A percentile compares a stretch with the other conserved stretches of the same genome.
phyloP scores from a whole-genome alignment of 2,329 filamentous ascomycete genomes.

The Calonectria hawksworthii region DNA sequence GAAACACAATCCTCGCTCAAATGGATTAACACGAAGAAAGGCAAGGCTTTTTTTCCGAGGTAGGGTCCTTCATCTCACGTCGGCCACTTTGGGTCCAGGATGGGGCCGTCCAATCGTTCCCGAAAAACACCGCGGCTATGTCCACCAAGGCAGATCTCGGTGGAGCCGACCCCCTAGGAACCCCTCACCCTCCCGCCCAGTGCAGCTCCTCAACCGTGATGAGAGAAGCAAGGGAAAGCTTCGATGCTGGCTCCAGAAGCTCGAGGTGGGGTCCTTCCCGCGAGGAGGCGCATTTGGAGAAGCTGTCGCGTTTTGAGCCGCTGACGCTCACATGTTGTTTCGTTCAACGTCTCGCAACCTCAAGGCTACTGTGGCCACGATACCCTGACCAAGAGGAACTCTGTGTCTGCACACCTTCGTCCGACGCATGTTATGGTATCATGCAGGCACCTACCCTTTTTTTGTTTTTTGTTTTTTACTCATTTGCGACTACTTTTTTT shows the following conservation, averaged over 20 bases:
- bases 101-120: slow-evolving; percentile 46
- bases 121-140: slow-evolving; percentile 43
- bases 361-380: slow-evolving; percentile 24
- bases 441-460: slow-evolving; percentile 20
- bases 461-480: slow-evolving; percentile 15
- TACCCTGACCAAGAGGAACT: not conserved
- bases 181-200: slow-evolving; percentile 47
- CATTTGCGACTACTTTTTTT: slow-evolving; percentile 4
- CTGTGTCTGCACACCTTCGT: slow-evolving; percentile 16
- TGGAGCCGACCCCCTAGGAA: slow-evolving; percentile 45
- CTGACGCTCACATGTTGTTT: slow-evolving; percentile 41
- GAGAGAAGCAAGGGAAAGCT: slow-evolving; percentile 44
- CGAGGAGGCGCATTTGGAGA: slow-evolving; percentile 48
- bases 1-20: slow-evolving; percentile 35
- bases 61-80: slow-evolving; percentile 40
- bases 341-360: slow-evolving; percentile 29
- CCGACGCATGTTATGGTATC: slow-evolving; percentile 27
- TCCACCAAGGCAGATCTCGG: slow-evolving; percentile 46
- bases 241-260: slow-evolving; percentile 49
- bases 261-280: slow-evolving; percentile 47
- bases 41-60: slow-evolving; percentile 29
- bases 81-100: slow-evolving; percentile 33
- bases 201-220: slow-evolving; percentile 43
- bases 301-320: slow-evolving; percentile 41
- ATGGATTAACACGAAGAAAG: slow-evolving; percentile 21